These are phyloP conservation scores for Leishmania martiniquensis DNA, from an alignment of 208 protist genomes.

Conservation along the genomic window DNA sequence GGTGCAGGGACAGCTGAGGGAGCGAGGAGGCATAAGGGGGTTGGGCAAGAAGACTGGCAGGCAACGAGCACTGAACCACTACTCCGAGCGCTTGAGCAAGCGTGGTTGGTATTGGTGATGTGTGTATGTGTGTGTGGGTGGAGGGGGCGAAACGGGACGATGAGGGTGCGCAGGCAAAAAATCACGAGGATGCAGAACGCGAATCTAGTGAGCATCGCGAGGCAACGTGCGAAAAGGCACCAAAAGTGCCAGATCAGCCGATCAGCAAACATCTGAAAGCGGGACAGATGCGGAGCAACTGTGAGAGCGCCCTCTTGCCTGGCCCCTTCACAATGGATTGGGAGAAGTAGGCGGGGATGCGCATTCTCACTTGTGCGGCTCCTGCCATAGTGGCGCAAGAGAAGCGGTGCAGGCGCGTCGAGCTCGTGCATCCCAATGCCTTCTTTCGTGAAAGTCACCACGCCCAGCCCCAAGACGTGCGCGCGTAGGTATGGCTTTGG, in stretches of 20 bases:
- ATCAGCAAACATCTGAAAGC: neutral
- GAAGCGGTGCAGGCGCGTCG: neutral
- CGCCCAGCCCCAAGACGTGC: conserved; percentile 8
- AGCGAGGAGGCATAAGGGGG: neutral
- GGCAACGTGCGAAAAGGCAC: neutral
- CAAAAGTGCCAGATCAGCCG: neutral
- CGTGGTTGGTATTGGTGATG: too few relatives aligned
- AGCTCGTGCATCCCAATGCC: neutral
- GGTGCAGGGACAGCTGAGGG: too few relatives aligned
- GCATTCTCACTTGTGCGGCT: neutral
- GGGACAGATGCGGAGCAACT: neutral
- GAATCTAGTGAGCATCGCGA: neutral
- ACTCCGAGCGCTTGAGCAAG: too few relatives aligned
- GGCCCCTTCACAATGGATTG: neutral
- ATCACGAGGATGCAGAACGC: neutral
- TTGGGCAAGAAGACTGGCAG: neutral
- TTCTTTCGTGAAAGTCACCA: neutral
- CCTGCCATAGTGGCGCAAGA: neutral
- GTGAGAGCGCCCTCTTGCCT: neutral
- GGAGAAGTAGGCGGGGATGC: neutral
- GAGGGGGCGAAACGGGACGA: neutral
- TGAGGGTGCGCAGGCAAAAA: neutral
- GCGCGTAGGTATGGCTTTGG: conserved; percentile 25
- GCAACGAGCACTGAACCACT: neutral
- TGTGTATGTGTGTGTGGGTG: neutral